phyloP scores from a whole-genome alignment of 345 rosid species.

The Gynandropsis gynandra region DNA sequence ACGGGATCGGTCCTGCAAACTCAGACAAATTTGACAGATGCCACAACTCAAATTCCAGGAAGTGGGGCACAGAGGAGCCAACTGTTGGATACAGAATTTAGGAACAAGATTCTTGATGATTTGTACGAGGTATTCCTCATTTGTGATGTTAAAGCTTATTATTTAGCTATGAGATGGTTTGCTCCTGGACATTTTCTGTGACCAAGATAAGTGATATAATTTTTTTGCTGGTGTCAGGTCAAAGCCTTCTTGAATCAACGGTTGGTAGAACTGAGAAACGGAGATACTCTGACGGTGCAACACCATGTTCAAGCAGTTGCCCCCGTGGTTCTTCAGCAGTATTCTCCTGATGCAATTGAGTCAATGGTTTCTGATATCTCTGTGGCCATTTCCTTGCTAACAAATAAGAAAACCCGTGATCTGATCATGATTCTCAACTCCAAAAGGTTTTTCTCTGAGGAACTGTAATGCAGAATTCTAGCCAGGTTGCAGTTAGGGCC shows the following conservation, averaged over 20 bases:
- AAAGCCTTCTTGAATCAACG: slow-evolving; percentile 84
- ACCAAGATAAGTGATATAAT: slow-evolving; percentile 13
- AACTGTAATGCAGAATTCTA: slow-evolving; percentile 5
- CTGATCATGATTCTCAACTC: slow-evolving; percentile 91
- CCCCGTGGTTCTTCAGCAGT: slow-evolving; percentile 86
- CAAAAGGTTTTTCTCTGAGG: slow-evolving; percentile 47
- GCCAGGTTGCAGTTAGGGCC: neutral
- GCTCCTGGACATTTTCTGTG: slow-evolving; percentile 8
- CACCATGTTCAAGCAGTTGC: slow-evolving; percentile 92
- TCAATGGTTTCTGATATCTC: slow-evolving; percentile 60
- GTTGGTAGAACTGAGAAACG: slow-evolving; percentile 58
- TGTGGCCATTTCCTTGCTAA: slow-evolving; percentile 59
- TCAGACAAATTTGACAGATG: slow-evolving; percentile 33
- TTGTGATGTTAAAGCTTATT: neutral
- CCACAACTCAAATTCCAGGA: slow-evolving; percentile 32
- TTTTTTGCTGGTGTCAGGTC: slow-evolving; percentile 40
- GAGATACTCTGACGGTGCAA: slow-evolving; percentile 75
- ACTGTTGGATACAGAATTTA: slow-evolving; percentile 77
- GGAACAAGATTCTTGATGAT: slow-evolving; percentile 92
- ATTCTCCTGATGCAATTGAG: slow-evolving; percentile 67
- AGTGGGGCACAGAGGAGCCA: slow-evolving; percentile 58
- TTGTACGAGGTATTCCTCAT: slow-evolving; percentile 58
- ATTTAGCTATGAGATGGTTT: neutral
- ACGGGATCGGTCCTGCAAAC: slow-evolving; percentile 30
- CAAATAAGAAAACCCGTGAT: slow-evolving; percentile 78